These are phyloP conservation scores for Schrenkiella parvula DNA, from an alignment of 345 rosid species.

Conservation along the genomic window DNA sequence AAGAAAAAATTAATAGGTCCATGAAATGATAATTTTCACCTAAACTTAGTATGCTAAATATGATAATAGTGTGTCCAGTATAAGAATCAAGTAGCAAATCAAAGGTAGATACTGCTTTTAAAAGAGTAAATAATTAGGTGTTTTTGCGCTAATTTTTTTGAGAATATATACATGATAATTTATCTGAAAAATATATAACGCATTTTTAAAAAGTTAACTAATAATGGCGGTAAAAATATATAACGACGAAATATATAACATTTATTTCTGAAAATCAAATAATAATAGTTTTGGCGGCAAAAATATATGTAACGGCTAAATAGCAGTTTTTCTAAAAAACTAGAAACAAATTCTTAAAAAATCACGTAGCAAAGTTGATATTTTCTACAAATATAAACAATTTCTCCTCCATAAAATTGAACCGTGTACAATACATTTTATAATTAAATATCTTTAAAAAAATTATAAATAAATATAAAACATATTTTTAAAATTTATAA, in stretches of 20 bases:
- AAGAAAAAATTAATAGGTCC: neutral
- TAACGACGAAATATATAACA: no score
- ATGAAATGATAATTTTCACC: neutral
- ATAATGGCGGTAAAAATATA: no score
- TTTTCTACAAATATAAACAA: no score
- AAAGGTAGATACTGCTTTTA: neutral
- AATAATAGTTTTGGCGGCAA: neutral
- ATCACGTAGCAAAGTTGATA: no score
- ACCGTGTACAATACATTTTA: no score
- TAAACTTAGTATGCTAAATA: neutral
- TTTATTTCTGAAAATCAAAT: neutral
- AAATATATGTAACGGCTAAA: neutral
- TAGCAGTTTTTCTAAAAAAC: neutral
- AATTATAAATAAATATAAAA: neutral
- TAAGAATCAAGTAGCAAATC: neutral
- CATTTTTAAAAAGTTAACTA: no score
- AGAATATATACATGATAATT: no score
- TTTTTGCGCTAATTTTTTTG: neutral
- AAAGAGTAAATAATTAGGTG: neutral
- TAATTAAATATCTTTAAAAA: no score
- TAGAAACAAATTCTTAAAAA: no score
- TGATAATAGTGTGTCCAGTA: neutral
- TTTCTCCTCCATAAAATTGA: no score
- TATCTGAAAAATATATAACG: no score
- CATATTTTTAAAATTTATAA: neutral